Conservation (phyloP, 176 grass and related monocot genomes). For the Triticum aestivum region DNA sequence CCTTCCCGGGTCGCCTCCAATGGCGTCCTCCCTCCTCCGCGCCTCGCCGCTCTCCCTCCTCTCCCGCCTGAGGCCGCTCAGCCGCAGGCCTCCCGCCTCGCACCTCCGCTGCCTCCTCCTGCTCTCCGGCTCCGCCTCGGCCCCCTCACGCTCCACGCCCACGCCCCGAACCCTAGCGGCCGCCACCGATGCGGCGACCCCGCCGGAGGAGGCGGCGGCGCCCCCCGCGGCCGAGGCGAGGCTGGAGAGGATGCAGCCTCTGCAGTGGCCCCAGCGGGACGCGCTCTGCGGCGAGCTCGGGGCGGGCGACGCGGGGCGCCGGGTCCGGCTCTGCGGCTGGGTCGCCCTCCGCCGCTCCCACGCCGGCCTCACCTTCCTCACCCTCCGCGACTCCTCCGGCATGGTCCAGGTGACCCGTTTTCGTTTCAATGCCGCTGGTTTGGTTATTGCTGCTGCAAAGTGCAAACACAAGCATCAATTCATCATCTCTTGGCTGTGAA, state of each 20-base stretch:
- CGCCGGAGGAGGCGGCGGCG: conserved; percentile 2
- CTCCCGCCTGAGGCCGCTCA: conserved; percentile 37
- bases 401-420: conserved; percentile 63
- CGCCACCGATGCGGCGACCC: conserved; percentile 30
- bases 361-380: conserved; percentile 85
- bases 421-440: neutral
- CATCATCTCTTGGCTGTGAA: neutral
- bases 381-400: conserved; percentile 72
- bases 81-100: neutral
- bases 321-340: conserved; percentile 88
- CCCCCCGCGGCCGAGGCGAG: conserved; percentile 1
- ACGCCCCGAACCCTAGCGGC: conserved; percentile 46
- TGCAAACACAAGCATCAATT: neutral
- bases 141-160: conserved; percentile 12
- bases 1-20: conserved; percentile 17
- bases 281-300: conserved; percentile 71
- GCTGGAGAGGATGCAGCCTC: conserved; percentile 30
- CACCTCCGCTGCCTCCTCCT: conserved; percentile 36
- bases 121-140: conserved; percentile 14
- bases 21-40: conserved; percentile 67
- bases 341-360: conserved; percentile 82
- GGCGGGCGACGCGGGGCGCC: conserved; percentile 51
- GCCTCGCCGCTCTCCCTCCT: conserved; percentile 69
- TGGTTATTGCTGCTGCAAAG: neutral
- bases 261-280: conserved; percentile 66